Percentiles rank a stretch among this genome's conserved stretches.
Evolutionary conservation across 139 green algal genomes (phyloP).

Genomic region (Chlamydomonas urium): DNA sequence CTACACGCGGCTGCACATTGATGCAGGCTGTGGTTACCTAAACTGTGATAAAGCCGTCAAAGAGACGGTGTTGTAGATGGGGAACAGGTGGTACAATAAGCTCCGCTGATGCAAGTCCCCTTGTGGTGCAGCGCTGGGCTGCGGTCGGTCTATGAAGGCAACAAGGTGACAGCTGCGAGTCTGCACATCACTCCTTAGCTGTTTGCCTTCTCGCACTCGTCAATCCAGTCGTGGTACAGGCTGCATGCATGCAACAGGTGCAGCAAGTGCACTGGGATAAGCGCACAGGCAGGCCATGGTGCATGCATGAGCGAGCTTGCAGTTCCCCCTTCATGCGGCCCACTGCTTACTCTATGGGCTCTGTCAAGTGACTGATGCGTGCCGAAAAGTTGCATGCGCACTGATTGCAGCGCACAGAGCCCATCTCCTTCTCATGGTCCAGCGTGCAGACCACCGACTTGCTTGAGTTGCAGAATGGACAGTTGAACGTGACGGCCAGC

Average conservation of each 20-base stretch:
- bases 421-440: constrained; percentile 38
- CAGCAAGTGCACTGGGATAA: background rate
- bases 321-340: background rate
- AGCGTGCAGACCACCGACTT: constrained; percentile 41
- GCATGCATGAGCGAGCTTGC: background rate
- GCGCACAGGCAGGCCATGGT: background rate
- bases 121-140: too few relatives aligned
- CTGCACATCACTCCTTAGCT: too few relatives aligned
- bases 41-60: too few relatives aligned
- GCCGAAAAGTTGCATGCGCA: constrained; percentile 30
- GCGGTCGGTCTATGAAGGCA: too few relatives aligned
- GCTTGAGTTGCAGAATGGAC: constrained; percentile 57
- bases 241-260: background rate
- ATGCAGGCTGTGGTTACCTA: too few relatives aligned
- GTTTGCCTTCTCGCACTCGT: constrained; percentile 4
- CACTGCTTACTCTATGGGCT: constrained; percentile 35
- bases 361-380: constrained; percentile 46
- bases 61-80: too few relatives aligned
- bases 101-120: too few relatives aligned
- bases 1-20: too few relatives aligned
- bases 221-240: constrained; percentile 22
- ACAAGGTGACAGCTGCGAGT: too few relatives aligned
- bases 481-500: constrained; percentile 51
- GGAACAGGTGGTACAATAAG: too few relatives aligned
- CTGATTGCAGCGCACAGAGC: constrained; percentile 23